Percentiles rank a stretch among this genome's conserved stretches.
Conservation (phyloP, 495 filamentous ascomycete species). For the Usnea hakonensis region DNA sequence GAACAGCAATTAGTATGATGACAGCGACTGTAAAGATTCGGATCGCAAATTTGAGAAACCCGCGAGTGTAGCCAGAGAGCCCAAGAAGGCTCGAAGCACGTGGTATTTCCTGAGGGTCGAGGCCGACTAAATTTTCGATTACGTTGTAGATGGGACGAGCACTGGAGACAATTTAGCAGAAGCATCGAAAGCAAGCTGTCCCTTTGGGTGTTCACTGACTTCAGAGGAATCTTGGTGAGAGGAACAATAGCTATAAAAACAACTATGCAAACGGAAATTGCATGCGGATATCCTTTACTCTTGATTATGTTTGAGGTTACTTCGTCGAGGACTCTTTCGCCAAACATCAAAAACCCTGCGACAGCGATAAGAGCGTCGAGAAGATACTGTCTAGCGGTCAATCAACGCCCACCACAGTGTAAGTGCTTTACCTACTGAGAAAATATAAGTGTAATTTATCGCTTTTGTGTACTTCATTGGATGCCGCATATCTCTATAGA, state of each 20-base stretch:
- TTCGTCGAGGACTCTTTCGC: constrained; percentile 73
- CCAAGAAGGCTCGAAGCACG: constrained; percentile 39
- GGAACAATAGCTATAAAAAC: constrained; percentile 87
- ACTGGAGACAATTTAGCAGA: constrained; percentile 28
- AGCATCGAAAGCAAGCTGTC: constrained; percentile 1
- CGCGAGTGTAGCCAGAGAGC: constrained; percentile 50
- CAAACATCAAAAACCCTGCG: constrained; percentile 87
- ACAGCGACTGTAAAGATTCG: constrained; percentile 50
- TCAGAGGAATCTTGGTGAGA: constrained; percentile 87
- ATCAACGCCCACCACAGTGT: neutral
- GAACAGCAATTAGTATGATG: constrained; percentile 63
- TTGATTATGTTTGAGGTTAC: constrained; percentile 82
- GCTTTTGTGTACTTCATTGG: constrained; percentile 74
- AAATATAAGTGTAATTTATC: constrained; percentile 76
- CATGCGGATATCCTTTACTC: constrained; percentile 65
- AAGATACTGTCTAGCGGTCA: constrained; percentile 48
- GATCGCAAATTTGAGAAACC: constrained; percentile 50
- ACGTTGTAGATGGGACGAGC: constrained; percentile 82
- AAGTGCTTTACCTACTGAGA: constrained; percentile 55
- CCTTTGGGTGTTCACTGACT: constrained; percentile 40
- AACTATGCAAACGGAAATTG: constrained; percentile 66
- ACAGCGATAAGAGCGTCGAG: constrained; percentile 76
- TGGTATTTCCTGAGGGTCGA: constrained; percentile 50
- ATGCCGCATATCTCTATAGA: constrained; percentile 96
- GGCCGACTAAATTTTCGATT: constrained; percentile 67